phyloP scores from a whole-genome alignment of 495 filamentous ascomycete genomes.

The Aspergillus cavernicola region DNA sequence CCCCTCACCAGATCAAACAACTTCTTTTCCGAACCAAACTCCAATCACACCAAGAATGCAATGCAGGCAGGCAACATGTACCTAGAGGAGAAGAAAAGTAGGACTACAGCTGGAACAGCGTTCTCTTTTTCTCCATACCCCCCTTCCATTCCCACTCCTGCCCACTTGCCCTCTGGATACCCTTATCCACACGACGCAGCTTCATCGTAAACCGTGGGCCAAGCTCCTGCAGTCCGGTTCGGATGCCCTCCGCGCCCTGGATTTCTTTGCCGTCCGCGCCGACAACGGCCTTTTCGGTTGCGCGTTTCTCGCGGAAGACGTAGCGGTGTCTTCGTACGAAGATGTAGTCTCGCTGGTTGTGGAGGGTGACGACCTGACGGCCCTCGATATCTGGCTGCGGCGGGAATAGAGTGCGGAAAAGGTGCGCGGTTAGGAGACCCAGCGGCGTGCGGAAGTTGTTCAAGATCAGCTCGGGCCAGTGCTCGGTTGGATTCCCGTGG shows the following conservation, averaged over 20 bases:
- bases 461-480: slow-evolving; percentile 88
- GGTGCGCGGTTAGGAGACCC: slow-evolving; percentile 80
- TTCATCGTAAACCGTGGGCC: slow-evolving; percentile 85
- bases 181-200: slow-evolving; percentile 85
- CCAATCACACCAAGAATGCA: not conserved
- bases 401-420: slow-evolving; percentile 82
- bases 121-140: slow-evolving; percentile 87
- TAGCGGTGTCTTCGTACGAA: slow-evolving; percentile 90
- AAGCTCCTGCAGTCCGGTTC: slow-evolving; percentile 79
- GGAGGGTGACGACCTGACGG: slow-evolving; percentile 83
- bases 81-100: slow-evolving; percentile 16
- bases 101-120: slow-evolving; percentile 78
- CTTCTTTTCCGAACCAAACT: slow-evolving; percentile 9
- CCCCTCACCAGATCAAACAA: not conserved
- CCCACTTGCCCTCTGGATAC: slow-evolving; percentile 73
- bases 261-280: slow-evolving; percentile 83
- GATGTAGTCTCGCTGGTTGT: slow-evolving; percentile 96
- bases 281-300: slow-evolving; percentile 83
- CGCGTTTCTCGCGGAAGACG: slow-evolving; percentile 80
- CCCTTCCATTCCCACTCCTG: slow-evolving; percentile 96
- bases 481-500: slow-evolving; percentile 83
- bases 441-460: slow-evolving; percentile 95
- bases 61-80: too few species aligned
- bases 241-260: slow-evolving; percentile 74
- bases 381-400: slow-evolving; percentile 76